phyloP scores from a whole-genome alignment of 129 eudicot genomes.

The Centaurea solstitialis region DNA sequence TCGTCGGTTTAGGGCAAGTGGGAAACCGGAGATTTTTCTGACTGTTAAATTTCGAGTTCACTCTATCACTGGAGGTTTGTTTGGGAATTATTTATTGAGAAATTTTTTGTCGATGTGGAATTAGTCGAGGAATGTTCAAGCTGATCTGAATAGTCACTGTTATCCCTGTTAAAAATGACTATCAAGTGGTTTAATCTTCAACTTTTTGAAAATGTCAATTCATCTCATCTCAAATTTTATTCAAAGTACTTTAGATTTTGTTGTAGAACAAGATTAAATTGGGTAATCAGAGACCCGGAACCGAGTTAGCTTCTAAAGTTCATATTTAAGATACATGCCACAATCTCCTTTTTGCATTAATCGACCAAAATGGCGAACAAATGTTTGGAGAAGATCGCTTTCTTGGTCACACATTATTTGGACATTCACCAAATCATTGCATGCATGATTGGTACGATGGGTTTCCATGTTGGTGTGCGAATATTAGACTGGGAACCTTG shows the following conservation, averaged over 20 bases:
- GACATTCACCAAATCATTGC: constrained; percentile 1
- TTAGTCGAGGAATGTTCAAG: neutral
- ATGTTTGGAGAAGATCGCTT: neutral
- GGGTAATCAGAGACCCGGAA: neutral
- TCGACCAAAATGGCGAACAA: neutral
- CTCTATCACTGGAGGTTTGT: neutral
- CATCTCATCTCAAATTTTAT: neutral
- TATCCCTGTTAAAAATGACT: neutral
- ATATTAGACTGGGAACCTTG: neutral
- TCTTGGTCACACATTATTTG: neutral
- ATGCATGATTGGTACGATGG: neutral
- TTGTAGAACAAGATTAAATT: no score
- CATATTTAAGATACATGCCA: neutral
- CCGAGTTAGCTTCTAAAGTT: neutral
- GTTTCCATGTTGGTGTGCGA: neutral
- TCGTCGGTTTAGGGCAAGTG: neutral
- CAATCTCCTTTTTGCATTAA: neutral
- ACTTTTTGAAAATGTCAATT: neutral
- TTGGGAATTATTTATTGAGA: neutral
- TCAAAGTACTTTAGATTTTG: no score
- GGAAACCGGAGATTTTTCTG: neutral
- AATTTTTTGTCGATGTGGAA: neutral
- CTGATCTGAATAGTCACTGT: neutral
- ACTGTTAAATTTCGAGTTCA: neutral
- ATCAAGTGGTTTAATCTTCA: neutral